Evolutionary conservation across 2,329 filamentous ascomycete genomes (phyloP), one percentile per base, ranked within the genome.

Genomic region (Fulvia fulva): DNA sequence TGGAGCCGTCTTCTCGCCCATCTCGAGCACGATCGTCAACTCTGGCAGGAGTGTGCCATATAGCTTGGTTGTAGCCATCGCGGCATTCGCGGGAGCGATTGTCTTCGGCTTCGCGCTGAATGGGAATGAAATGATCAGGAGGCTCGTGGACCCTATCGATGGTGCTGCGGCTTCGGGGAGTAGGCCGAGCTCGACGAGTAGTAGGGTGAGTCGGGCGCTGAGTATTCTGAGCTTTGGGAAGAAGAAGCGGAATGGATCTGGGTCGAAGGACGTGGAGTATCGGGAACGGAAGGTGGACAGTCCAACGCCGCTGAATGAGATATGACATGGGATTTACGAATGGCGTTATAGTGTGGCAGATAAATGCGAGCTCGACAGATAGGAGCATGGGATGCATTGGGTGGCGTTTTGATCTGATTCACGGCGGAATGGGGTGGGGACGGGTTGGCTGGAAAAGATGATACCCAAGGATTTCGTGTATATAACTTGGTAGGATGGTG

Each of bases 41-140:
- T 41, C 55, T 32, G 76, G 77, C n/a, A 68, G 71, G 2, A 75
- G 76, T 22, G 67, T 76, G 1, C 72, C 74, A 19, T 83, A 79
- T 57, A 80, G 81, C 0, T 81, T 81, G 61, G 78, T 78, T 54
- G 79, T 86, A 14, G 75, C 81, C 4, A 72, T 83, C 12, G 81
- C 81, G 0, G 74, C 78, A 0, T 85, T 80, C 57, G 75, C 76
- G 0, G 77, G 74, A 6, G 82, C 81, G 0, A 70, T 75, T 5
- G 62, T 85, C 5, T 81, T 84, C 63, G 80, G 83, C 0, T 46
- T 85, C 4, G 83, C 81, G 67, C 73, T 85, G 55, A 83, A 81
- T 57, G 37, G 76, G 1, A 70, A 79, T 21, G 76, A 77, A 0
- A 73, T 74, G 1, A 79, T 80, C 22, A 75, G 77, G 61, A 72